These are phyloP conservation scores for Baeospora myosura DNA, from an alignment of 1,284 basidiomycete genomes.

Conservation along the genomic window DNA sequence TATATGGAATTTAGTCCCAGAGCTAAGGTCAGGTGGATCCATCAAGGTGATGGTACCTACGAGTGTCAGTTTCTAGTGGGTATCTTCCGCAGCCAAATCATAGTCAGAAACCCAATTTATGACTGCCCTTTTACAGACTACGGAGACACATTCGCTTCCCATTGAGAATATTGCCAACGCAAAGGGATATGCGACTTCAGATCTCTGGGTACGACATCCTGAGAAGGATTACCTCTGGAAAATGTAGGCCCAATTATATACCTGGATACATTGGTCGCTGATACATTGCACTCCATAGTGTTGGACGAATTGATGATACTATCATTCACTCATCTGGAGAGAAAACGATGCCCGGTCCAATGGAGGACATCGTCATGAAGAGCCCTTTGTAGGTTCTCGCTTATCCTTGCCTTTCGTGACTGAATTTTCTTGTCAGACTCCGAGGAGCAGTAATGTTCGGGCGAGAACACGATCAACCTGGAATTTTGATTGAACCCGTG, in stretches of 20 bases:
- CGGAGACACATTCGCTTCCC: constrained; percentile 19
- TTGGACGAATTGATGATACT: constrained; percentile 16
- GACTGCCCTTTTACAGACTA: constrained; percentile 16
- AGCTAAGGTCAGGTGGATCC: constrained; percentile 19
- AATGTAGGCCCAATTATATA: too few relatives aligned
- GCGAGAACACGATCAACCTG: constrained; percentile 27
- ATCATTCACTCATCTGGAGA: constrained; percentile 15
- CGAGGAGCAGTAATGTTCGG: constrained; percentile 33
- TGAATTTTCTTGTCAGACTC: constrained; percentile 19
- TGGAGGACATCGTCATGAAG: constrained; percentile 15
- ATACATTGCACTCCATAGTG: constrained; percentile 2
- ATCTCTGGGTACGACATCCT: constrained; percentile 26
- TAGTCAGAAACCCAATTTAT: neutral
- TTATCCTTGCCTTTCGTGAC: neutral
- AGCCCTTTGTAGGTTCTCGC: constrained; percentile 11
- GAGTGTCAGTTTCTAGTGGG: constrained; percentile 24
- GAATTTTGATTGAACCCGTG: constrained; percentile 32
- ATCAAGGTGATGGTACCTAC: constrained; percentile 24
- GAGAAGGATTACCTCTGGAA: constrained; percentile 23
- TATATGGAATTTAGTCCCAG: constrained; percentile 19
- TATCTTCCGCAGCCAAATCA: neutral
- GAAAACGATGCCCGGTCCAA: constrained; percentile 15
- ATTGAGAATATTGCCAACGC: constrained; percentile 25
- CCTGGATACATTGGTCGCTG: too few relatives aligned
- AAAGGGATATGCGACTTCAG: constrained; percentile 27